phyloP scores from a whole-genome alignment of 2,329 filamentous ascomycete genomes.

The Alternaria infectoria region DNA sequence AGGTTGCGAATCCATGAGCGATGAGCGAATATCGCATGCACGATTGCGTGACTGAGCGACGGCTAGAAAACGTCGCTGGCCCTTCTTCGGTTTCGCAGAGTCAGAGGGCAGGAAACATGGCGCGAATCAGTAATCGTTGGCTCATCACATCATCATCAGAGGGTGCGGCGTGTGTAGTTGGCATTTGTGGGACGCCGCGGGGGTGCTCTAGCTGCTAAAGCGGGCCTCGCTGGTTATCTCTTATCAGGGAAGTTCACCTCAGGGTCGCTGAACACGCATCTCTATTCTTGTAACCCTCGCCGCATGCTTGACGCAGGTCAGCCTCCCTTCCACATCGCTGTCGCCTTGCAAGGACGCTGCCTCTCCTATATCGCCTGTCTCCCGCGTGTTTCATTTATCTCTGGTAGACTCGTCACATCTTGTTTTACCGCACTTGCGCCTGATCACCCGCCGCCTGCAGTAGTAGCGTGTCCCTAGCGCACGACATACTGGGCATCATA shows the following conservation, averaged over 20 bases:
- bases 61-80: neutral
- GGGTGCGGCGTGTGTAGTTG: slow-evolving; percentile 7
- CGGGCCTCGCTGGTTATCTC: neutral
- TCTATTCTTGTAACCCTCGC: neutral
- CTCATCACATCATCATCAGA: slow-evolving; percentile 24
- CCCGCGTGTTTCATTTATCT: neutral
- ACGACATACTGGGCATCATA: slow-evolving; percentile 30
- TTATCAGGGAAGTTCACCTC: neutral
- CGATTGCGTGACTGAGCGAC: slow-evolving; percentile 5
- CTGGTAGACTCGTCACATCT: slow-evolving; percentile 4
- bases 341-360: neutral
- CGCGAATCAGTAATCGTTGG: slow-evolving; percentile 9
- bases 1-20: neutral
- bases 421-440: slow-evolving; percentile 20
- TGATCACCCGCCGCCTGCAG: slow-evolving; percentile 26
- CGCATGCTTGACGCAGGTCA: neutral
- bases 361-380: neutral
- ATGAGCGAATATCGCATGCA: neutral
- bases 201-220: neutral
- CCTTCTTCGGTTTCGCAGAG: slow-evolving; percentile 6
- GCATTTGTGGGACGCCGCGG: slow-evolving; percentile 8
- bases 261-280: neutral
- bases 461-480: slow-evolving; percentile 26
- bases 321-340: neutral
- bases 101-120: neutral